phyloP scores from a whole-genome alignment of 768 basidiomycete species.

The Mycena latifolia region DNA sequence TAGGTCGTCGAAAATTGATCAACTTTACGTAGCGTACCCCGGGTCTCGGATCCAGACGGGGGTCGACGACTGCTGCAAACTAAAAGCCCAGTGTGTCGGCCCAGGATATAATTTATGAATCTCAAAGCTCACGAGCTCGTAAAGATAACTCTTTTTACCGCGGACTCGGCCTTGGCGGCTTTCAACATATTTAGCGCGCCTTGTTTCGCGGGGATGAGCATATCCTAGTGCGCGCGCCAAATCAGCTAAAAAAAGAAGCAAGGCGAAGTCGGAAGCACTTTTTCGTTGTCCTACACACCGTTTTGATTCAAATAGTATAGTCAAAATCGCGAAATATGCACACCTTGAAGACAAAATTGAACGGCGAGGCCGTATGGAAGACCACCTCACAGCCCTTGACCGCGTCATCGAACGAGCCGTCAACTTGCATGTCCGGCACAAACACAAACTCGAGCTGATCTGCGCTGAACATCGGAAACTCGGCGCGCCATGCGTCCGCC shows the following conservation, averaged over 20 bases:
- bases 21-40: background rate
- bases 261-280: background rate
- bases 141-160: too few relatives aligned
- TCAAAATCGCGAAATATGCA: background rate
- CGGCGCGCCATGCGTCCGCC: conserved; percentile 17
- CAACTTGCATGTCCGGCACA: conserved; percentile 22
- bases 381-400: conserved; percentile 21
- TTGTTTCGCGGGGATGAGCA: too few relatives aligned
- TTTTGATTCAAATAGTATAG: background rate
- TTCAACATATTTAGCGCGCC: too few relatives aligned
- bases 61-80: conserved; percentile 19
- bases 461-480: conserved; percentile 6
- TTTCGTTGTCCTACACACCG: conserved; percentile 20
- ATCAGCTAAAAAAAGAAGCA: background rate
- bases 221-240: too few relatives aligned
- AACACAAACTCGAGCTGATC: conserved; percentile 19
- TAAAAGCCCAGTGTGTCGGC: too few relatives aligned
- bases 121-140: too few relatives aligned
- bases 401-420: conserved; percentile 12
- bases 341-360: conserved; percentile 23
- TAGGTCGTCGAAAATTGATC: background rate
- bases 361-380: too few relatives aligned
- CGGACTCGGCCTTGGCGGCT: too few relatives aligned
- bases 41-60: conserved; percentile 16
- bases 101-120: too few relatives aligned